Evolutionary conservation across 768 basidiomycete species (phyloP).

Genomic region (Rhizopogon rudus): DNA sequence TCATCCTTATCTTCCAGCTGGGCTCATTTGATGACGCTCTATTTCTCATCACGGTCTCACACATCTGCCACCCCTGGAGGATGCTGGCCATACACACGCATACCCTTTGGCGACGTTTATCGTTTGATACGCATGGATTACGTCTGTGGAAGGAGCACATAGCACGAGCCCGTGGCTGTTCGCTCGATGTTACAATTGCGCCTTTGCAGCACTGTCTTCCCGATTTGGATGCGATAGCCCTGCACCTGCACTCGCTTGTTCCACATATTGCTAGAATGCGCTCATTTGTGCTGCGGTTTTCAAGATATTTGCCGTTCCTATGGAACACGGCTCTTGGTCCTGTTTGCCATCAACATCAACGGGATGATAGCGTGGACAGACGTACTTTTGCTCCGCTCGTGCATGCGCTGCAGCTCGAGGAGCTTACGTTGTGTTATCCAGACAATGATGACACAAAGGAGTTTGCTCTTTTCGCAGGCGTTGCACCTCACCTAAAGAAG

Average conservation of each 20-base stretch:
- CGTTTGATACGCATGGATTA: slow-evolving; percentile 37
- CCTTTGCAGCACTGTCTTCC: slow-evolving; percentile 12
- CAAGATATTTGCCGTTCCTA: slow-evolving; percentile 54
- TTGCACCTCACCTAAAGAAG: slow-evolving; percentile 50
- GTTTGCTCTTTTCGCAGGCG: slow-evolving; percentile 58
- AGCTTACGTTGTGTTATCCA: slow-evolving; percentile 53
- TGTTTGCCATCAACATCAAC: slow-evolving; percentile 35
- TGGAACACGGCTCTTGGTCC: slow-evolving; percentile 63
- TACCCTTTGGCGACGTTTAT: slow-evolving; percentile 59
- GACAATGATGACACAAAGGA: slow-evolving; percentile 67
- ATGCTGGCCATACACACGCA: slow-evolving; percentile 55
- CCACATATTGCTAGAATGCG: slow-evolving; percentile 52
- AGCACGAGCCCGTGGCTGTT: slow-evolving; percentile 51
- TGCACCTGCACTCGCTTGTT: slow-evolving; percentile 53
- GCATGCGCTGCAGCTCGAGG: slow-evolving; percentile 43
- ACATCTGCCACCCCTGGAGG: slow-evolving; percentile 66
- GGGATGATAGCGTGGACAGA: slow-evolving; percentile 8
- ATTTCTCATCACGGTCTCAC: slow-evolving; percentile 60
- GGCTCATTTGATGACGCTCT: slow-evolving; percentile 52
- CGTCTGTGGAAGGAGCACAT: slow-evolving; percentile 63
- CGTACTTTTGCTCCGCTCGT: slow-evolving; percentile 15
- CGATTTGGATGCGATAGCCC: slow-evolving; percentile 43
- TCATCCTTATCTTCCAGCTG: slow-evolving; percentile 58
- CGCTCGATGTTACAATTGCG: slow-evolving; percentile 56
- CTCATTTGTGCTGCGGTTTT: slow-evolving; percentile 55